Conservation (phyloP, 345 rosid genomes). For the Bretschneidera sinensis region DNA sequence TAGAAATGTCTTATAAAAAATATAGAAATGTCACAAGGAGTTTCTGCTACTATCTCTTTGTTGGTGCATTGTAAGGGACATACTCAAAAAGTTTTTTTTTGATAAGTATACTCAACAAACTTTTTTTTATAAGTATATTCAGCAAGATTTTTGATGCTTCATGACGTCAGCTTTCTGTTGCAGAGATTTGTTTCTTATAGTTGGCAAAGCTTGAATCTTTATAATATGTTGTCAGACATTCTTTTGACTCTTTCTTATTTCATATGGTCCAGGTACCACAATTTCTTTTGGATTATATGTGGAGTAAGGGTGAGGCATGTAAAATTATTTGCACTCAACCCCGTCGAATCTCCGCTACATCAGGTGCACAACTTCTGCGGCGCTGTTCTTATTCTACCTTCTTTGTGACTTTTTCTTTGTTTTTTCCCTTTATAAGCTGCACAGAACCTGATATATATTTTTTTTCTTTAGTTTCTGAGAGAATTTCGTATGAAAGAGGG, state of each 20-base stretch:
- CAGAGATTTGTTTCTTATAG: background rate
- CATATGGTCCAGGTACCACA: constrained; percentile 70
- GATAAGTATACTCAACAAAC: background rate
- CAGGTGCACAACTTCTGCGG: constrained; percentile 45
- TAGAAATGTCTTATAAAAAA: too few relatives aligned
- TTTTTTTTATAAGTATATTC: background rate
- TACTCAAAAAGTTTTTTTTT: too few relatives aligned
- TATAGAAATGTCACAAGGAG: background rate
- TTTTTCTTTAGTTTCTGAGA: constrained; percentile 68
- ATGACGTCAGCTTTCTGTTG: background rate
- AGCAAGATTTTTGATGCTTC: background rate
- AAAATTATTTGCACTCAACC: constrained; percentile 97
- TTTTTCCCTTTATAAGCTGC: constrained; percentile 8
- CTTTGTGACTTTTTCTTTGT: constrained; percentile 9
- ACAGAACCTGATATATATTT: constrained; percentile 9
- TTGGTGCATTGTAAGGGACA: background rate
- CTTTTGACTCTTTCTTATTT: constrained; percentile 7
- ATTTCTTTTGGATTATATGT: constrained; percentile 72
- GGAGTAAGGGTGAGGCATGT: constrained; percentile 73
- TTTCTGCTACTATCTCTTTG: background rate
- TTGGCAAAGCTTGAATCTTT: background rate
- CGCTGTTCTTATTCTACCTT: background rate
- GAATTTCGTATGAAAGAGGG: constrained; percentile 87
- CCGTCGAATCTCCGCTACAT: constrained; percentile 92
- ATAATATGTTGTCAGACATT: background rate